Base-by-base conservation (phyloP, 2,329 filamentous ascomycete genomes). In the Didymella pomorum region DNA sequence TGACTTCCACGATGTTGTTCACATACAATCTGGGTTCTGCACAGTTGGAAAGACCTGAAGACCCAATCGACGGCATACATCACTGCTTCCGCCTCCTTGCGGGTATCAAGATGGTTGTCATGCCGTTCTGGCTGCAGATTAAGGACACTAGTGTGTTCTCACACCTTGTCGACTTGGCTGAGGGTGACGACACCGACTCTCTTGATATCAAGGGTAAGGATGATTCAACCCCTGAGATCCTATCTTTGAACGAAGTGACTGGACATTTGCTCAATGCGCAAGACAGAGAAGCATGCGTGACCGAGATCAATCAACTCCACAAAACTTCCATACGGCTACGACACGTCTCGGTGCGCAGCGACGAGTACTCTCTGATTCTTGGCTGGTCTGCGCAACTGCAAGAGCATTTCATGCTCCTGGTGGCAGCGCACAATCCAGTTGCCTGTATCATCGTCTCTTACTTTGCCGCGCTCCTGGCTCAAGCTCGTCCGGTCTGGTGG, bases 11-110 rank as follows among this genome's bases (percentile, higher is more conserved):
- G 9, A 49, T 71, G 1, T 48, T 74, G n/a, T 56, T 72, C 9
- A 69, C 63, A 6, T 74, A 74, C 60, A 69, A 72, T 49, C 68
- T 74, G 35, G 69, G 62, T 10, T 68, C 67, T 4, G 70, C 66
- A n/a, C 68, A 68, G 20, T 44, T 71, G 18, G 65, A 70, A 45
- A 62, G 56, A 28, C 68, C 70, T 25, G 69, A 72, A 28, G 67
- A 74, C 49, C 65, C 71, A 16, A 70, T 74, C 9, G 56, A 58
- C 14, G 65, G 65, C 14, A 58, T 74, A 16, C 69, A 69, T 23
- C 71, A 74, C 39, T 71, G 70, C 52, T 71, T 74, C 53, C 66
- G 70, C 50, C 52, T 74, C 0, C 53, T 71, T 2, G 66, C 68
- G 28, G 71, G 71, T 12, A 68, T 74, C 37, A 64, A 61, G 35